Percentiles rank a stretch among this genome's conserved stretches.
Conservation (phyloP, 2,329 filamentous ascomycete species). For the Chalara sp. region DNA sequence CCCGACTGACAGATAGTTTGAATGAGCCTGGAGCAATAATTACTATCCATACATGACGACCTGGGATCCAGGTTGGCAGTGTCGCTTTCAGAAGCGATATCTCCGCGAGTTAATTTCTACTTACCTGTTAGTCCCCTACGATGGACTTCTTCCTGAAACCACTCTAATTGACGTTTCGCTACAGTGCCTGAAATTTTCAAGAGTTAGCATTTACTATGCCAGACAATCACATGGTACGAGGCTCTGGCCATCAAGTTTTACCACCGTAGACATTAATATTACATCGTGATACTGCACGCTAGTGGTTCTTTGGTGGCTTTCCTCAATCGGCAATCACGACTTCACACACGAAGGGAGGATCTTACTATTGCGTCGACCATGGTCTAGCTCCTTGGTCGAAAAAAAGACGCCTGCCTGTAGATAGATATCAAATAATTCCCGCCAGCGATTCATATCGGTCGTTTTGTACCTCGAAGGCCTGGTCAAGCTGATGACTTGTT, state of each 20-base stretch:
- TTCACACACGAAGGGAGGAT: no score
- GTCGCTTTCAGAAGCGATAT: no score
- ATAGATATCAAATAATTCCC: slow-evolving; percentile 76
- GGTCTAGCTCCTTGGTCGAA: slow-evolving; percentile 65
- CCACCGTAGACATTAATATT: no score
- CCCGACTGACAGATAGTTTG: slow-evolving; percentile 57
- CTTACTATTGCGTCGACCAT: slow-evolving; percentile 56
- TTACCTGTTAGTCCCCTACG: slow-evolving; percentile 48
- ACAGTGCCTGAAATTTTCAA: slow-evolving; percentile 30
- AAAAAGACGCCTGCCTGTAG: slow-evolving; percentile 77
- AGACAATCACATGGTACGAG: no score
- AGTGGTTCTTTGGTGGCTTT: no score
- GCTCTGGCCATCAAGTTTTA: no score
- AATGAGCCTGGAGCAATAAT: slow-evolving; percentile 33
- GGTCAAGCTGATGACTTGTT: slow-evolving; percentile 54
- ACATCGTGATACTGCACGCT: no score
- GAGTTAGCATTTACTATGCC: no score
- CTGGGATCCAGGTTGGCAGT: no score
- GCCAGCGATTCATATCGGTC: slow-evolving; percentile 67
- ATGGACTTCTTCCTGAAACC: slow-evolving; percentile 64
- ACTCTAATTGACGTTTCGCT: slow-evolving; percentile 57
- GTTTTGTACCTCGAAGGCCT: slow-evolving; percentile 56
- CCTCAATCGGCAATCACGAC: no score
- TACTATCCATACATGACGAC: no score
- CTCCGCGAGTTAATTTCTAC: background rate